These are phyloP conservation scores for Candida easanensis DNA, from an alignment of 805 yeast genomes.

Conservation along the genomic window DNA sequence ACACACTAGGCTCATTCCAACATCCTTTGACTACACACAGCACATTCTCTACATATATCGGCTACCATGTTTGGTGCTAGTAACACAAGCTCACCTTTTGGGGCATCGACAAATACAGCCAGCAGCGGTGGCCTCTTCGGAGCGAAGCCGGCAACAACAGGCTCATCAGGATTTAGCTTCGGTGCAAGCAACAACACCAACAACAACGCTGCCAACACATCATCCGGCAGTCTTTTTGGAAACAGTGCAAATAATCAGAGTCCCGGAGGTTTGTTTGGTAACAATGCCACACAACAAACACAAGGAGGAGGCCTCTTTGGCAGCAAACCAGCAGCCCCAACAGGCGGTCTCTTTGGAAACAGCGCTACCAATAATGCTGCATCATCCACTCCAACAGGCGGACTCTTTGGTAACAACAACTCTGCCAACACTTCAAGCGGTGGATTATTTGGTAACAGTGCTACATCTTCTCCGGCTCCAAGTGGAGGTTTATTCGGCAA, in stretches of 20 bases:
- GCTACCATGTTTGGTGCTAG: conserved; percentile 19
- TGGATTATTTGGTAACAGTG: conserved; percentile 25
- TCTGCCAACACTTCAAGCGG: conserved; percentile 6
- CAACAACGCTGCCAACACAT: conserved; percentile 3
- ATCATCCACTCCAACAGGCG: conserved; percentile 8
- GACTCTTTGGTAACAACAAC: conserved; percentile 26
- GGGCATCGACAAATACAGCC: conserved; percentile 5
- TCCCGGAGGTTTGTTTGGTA: conserved; percentile 12
- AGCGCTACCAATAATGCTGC: background rate
- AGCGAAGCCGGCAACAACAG: conserved; percentile 5
- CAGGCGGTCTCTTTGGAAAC: conserved; percentile 13
- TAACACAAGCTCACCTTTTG: conserved; percentile 18
- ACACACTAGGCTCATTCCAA: too few species aligned
- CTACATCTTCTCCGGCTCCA: conserved; percentile 1
- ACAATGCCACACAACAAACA: conserved; percentile 1
- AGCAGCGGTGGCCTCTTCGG: conserved; percentile 14
- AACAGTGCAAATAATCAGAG: background rate
- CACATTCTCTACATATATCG: too few species aligned
- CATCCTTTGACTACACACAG: background rate
- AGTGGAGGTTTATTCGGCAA: conserved; percentile 6
- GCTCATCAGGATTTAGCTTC: conserved; percentile 8
- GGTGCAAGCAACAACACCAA: conserved; percentile 9
- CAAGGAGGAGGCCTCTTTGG: conserved; percentile 20
- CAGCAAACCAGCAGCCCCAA: conserved; percentile 4
- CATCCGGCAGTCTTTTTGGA: conserved; percentile 12